phyloP scores from a whole-genome alignment of 2,329 filamentous ascomycete species.

The Fusarium heterosporum region DNA sequence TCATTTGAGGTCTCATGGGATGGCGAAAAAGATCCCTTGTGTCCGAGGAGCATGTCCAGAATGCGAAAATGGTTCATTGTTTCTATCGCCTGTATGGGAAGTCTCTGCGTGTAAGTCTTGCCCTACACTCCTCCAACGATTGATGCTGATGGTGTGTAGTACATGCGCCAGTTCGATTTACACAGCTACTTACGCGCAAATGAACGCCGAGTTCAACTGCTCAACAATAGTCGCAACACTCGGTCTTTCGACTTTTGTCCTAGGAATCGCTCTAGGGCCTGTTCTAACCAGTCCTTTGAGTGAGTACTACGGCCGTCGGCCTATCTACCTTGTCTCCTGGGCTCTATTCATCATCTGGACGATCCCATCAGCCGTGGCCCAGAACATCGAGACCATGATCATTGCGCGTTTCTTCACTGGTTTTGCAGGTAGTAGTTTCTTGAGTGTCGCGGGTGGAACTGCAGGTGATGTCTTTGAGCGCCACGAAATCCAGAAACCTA shows the following conservation, averaged over 20 bases:
- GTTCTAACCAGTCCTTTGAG: slow-evolving; percentile 69
- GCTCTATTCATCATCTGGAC: slow-evolving; percentile 79
- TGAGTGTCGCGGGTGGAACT: slow-evolving; percentile 39
- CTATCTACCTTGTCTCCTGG: slow-evolving; percentile 80
- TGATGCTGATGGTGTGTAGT: slow-evolving; percentile 53
- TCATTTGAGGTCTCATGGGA: slow-evolving; percentile 21
- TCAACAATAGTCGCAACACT: slow-evolving; percentile 21
- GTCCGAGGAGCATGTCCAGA: slow-evolving; percentile 23
- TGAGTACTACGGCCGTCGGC: slow-evolving; percentile 78
- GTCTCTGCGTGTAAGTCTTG: slow-evolving; percentile 28
- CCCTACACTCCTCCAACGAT: rapidly evolving
- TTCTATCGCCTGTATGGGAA: slow-evolving; percentile 29
- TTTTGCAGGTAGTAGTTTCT: slow-evolving; percentile 65
- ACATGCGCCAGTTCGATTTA: slow-evolving; percentile 87
- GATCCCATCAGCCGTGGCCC: slow-evolving; percentile 79
- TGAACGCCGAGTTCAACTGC: slow-evolving; percentile 30
- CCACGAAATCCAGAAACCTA: slow-evolving; percentile 36
- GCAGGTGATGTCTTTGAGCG: slow-evolving; percentile 30
- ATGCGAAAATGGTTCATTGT: slow-evolving; percentile 33
- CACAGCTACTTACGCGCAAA: slow-evolving; percentile 41
- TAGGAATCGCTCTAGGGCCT: slow-evolving; percentile 69
- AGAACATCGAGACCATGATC: slow-evolving; percentile 80
- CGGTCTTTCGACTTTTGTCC: slow-evolving; percentile 37
- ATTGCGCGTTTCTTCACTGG: slow-evolving; percentile 80
- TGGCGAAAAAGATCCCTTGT: slow-evolving; percentile 27